Evolutionary conservation across 768 basidiomycete genomes (phyloP).

Genomic region (Agrocybe chaxingu): DNA sequence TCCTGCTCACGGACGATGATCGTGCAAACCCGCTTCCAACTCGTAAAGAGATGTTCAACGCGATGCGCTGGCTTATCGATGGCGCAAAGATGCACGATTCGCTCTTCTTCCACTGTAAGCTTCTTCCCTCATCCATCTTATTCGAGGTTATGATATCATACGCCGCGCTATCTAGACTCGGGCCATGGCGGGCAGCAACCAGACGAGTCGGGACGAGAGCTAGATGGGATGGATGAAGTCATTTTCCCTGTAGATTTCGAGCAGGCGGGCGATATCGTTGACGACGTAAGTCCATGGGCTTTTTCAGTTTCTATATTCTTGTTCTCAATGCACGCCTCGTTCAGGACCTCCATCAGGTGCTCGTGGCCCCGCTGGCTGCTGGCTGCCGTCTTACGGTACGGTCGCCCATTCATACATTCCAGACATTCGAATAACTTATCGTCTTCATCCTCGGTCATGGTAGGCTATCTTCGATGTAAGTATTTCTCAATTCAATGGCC

Average conservation of each 20-base stretch:
- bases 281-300: constrained; percentile 36
- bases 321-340: not conserved
- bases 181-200: constrained; percentile 91
- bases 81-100: constrained; percentile 71
- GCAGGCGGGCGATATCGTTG: constrained; percentile 72
- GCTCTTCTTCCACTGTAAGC: constrained; percentile 72
- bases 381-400: constrained; percentile 49
- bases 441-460: not conserved
- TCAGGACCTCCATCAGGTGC: constrained; percentile 46
- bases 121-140: not conserved
- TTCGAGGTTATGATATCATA: not conserved
- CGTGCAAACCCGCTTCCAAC: constrained; percentile 41
- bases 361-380: constrained; percentile 41
- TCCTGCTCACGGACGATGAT: constrained; percentile 64
- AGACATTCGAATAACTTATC: not conserved
- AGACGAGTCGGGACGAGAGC: constrained; percentile 73
- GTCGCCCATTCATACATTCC: constrained; percentile 4
- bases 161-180: constrained; percentile 51
- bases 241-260: constrained; percentile 92
- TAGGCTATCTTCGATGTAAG: constrained; percentile 54
- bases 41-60: constrained; percentile 43
- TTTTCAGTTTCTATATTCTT: not conserved
- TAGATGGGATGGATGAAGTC: constrained; percentile 79
- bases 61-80: constrained; percentile 60
- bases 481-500: not conserved